Evolutionary conservation across 345 rosid species (phyloP), one percentile per base, ranked within the genome.

Genomic region (Populus euphratica): DNA sequence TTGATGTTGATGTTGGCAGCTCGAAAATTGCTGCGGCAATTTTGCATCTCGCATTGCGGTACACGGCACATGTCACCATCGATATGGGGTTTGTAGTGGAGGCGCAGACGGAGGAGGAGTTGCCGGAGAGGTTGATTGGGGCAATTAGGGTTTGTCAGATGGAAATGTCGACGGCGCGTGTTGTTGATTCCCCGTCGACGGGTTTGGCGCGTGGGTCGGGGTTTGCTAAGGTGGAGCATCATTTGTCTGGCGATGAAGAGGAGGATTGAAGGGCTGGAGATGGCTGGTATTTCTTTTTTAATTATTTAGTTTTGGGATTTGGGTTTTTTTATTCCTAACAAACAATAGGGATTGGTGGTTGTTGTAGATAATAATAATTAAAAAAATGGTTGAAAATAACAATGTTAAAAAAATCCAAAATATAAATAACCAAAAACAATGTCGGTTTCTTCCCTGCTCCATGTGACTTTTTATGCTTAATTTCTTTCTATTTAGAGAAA

Each of bases 21-120:
- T 93, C 97, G 14, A 83, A 89, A 47, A 89, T 95, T 49, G 98
- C 97, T 0, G 89, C 69, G 43, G 91, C 98, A 71, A 91, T 95
- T 69, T 74, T 93, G 36, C 90, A 92, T 49, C 86, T 95, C 2
- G 98, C 94, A 27, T 74, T 94, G 85, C 92, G 98, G 18, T 88
- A 85, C 76, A 95, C 90, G 82, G 89, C 97, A 50, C 83, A 88
- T 81, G 97, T 94, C 70, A 86, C 92, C 5, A 86, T 94, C 36
- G 98, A 94, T 38, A 91, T 94, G 95, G 99, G 99, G 6, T 94
- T 94, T 62, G 70, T 93, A 18, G 98, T 87, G 76, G 98, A 94
- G 86, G 89, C 88, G 29, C 94, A 93, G 80, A 68, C 89, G 73
- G 97, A 91, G 69, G 90, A 89, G 0, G 99, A 94, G 90, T 75